Evolutionary conservation across 331 rosid genomes (phyloP), one percentile per base, ranked within the genome.

Genomic region (Erythrophleum ivorense): DNA sequence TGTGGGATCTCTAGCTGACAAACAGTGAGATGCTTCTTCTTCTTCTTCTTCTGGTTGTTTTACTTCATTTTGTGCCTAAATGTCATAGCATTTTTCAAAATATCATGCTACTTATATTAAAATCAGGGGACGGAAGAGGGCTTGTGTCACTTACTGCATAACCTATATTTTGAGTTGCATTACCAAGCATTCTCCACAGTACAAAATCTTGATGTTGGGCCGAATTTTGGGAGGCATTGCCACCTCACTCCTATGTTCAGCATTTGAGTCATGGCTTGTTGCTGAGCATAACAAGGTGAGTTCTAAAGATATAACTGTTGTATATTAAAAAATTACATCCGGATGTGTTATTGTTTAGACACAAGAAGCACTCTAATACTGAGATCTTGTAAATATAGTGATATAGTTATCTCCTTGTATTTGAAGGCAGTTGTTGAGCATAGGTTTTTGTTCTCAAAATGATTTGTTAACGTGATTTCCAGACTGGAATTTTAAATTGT

Each of bases 231-330:
- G 99, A 49, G 99, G 99, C 49, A 94, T 97, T 73, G 99, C 99
- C 80, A 97, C 99, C 68, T 97, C 99, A 16, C 99, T 97, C 31
- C 92, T 97, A 41, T 97, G 94, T 89, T 97, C 99, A 82, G 88
- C 99, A 55, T 97, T 97, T 74, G 98, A 97, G 77, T 97, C 99
- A 0, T 97, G 99, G 99, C 99, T 97, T 73, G 98, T 97, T 76
- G 99, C 99, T 75, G 99, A 97, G 77, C 99, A 97, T 87, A 92
- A 92, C 91, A 97, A 97, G 99, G 99, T 91, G 91, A 90, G 70
- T 65, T 85, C 54, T n/a, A 29, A 40, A 58, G 19, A 48, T 21
- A 21, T 74, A 11, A 55, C 11, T 29, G 14, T 41, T 78, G 9
- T 83, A 71, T 24, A 72, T 15, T 50, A 45, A 50, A 34, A 81